These are phyloP conservation scores for Puccinia triticina DNA, from an alignment of 1,284 basidiomycete genomes.

Conservation along the genomic window DNA sequence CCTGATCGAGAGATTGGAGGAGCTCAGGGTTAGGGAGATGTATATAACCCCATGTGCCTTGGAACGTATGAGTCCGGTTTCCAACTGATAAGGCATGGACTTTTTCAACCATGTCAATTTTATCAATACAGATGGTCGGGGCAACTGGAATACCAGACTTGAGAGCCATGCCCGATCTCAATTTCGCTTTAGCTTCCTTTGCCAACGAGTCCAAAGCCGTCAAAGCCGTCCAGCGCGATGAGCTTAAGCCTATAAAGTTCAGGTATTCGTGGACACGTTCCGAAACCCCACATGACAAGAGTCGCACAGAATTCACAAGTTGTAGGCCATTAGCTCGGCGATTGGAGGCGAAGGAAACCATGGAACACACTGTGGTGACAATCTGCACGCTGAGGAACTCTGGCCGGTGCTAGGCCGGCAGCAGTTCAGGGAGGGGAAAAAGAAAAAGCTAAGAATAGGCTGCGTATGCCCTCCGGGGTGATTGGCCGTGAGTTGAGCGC, in stretches of 20 bases:
- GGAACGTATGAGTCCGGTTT: neutral
- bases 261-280: neutral
- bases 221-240: neutral
- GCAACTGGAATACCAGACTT: neutral
- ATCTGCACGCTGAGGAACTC: too few relatives aligned
- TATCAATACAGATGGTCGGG: too few relatives aligned
- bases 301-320: neutral
- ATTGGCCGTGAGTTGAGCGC: too few relatives aligned
- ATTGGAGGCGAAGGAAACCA: neutral
- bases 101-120: too few relatives aligned
- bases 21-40: neutral
- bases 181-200: neutral
- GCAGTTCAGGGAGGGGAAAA: too few relatives aligned
- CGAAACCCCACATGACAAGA: neutral
- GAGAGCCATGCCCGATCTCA: neutral
- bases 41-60: slow-evolving; percentile 2
- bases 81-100: too few relatives aligned
- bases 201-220: neutral
- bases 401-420: too few relatives aligned
- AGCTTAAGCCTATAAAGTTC: neutral
- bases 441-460: too few relatives aligned
- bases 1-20: neutral
- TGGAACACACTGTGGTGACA: neutral
- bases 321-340: neutral
- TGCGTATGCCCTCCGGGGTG: too few relatives aligned